A percentile compares a stretch with the other conserved stretches of the same genome.
These are phyloP conservation scores for Picochlorum sp. DNA, from an alignment of 139 green algal species.

Conservation along the genomic window DNA sequence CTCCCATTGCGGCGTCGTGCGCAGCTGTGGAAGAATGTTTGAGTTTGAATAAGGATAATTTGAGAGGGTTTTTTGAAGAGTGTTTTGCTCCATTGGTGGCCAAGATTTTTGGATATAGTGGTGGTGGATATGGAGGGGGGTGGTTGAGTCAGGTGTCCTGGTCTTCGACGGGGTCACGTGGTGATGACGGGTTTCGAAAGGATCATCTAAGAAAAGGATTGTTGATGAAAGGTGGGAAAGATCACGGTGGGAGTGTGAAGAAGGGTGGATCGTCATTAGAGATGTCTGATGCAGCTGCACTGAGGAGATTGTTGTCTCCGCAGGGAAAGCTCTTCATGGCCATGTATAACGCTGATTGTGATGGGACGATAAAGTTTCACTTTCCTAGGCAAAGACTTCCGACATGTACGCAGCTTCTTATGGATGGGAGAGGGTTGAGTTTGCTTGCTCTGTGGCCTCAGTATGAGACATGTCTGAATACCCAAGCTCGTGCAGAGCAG, in stretches of 20 bases:
- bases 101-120: slow-evolving; percentile 70
- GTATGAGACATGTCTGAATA: slow-evolving; percentile 39
- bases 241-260: slow-evolving; percentile 32
- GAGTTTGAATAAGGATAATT: slow-evolving; percentile 61
- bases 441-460: slow-evolving; percentile 64
- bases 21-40: slow-evolving; percentile 58
- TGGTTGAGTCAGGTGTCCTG: no score
- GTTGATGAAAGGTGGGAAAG: slow-evolving; percentile 51
- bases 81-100: slow-evolving; percentile 66
- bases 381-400: slow-evolving; percentile 70
- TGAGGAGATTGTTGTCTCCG: slow-evolving; percentile 55
- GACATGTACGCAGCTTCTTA: slow-evolving; percentile 60
- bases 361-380: slow-evolving; percentile 60
- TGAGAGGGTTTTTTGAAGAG: slow-evolving; percentile 71
- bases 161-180: no score
- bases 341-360: slow-evolving; percentile 57
- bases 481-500: slow-evolving; percentile 3
- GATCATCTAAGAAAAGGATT: no score
- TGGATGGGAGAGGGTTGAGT: slow-evolving; percentile 22
- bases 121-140: slow-evolving; percentile 21
- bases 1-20: slow-evolving; percentile 38
- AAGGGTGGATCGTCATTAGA: slow-evolving; percentile 12
- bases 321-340: slow-evolving; percentile 53
- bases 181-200: no score
- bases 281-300: slow-evolving; percentile 18